Base-by-base conservation (phyloP, 2,329 filamentous ascomycete genomes). In the Colletotrichum limetticola region DNA sequence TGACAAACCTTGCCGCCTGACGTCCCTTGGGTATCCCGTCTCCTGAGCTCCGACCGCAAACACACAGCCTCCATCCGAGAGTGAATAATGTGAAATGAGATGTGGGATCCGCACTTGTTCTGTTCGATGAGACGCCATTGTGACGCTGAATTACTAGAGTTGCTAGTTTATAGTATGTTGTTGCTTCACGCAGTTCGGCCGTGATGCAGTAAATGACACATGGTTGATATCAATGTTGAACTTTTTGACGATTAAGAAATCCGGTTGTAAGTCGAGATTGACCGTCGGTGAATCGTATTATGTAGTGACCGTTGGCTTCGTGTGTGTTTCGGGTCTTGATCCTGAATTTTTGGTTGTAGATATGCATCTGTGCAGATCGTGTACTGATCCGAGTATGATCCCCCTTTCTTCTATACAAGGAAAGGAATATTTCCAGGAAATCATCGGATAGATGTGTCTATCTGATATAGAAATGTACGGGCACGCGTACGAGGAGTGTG, bases 21-120 rank as follows among this genome's bases (percentile, higher is more conserved):
- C 66, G 68, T 63, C 62, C 61, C 28, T 72, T 72, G 71, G 71
- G 68, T 67, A 74, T 72, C 63, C 68, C 68, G 61, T 59, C 26
- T 52, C 70, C 68, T 67, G 30, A 42, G 61, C 61, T 71, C 57
- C 68, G 26, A 66, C 66, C 46, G 30, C 56, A 71, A 49, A 57
- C 61, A 72, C 66, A 71, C 61, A 63, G 60, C 67, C 70, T 70
- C 66, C 61, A 60, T 52, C 55, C 56, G 26, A 69, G 59, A 65
- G 59, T 32, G 59, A 28, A 70, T 22, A 57, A 55, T 35, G 26
- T 69, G 35, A 64, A 46, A 70, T 28, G 42, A 49, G 46, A 32
- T 57, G 30, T 35, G 55, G 46, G 55, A 65, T 49, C 46, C 60
- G 35, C 60, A 24, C 56, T 49, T 62, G 24, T 30, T 46, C 42